phyloP scores from a whole-genome alignment of 768 basidiomycete species.

The Rhizopogon vesiculosus region DNA sequence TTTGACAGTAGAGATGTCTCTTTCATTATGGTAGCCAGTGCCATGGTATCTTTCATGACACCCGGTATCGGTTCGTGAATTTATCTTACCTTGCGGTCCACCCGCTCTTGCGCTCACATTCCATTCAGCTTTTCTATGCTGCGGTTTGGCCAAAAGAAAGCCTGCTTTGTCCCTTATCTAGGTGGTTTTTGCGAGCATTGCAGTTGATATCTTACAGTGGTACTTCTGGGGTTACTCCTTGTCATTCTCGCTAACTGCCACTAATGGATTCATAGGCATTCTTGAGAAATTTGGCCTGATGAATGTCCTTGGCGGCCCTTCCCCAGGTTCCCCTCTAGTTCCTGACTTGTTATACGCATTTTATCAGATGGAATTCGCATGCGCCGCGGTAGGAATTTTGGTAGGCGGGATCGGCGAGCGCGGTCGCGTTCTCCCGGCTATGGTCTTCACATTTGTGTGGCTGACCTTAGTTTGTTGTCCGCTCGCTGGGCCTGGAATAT shows the following conservation, averaged over 20 bases:
- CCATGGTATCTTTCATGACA: constrained; percentile 74
- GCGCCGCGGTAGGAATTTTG: constrained; percentile 72
- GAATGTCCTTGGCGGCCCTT: constrained; percentile 64
- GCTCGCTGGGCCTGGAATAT: constrained; percentile 79
- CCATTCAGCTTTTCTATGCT: constrained; percentile 62
- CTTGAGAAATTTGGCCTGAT: constrained; percentile 76
- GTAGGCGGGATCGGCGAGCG: constrained; percentile 84
- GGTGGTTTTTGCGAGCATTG: constrained; percentile 69
- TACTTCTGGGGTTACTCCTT: constrained; percentile 82
- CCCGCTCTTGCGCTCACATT: background rate
- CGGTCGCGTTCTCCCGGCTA: constrained; percentile 74
- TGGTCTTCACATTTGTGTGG: constrained; percentile 83
- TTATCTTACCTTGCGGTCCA: constrained; percentile 3
- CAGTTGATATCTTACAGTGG: constrained; percentile 77
- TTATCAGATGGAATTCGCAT: constrained; percentile 85
- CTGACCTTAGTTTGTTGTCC: constrained; percentile 85
- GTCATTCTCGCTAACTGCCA: constrained; percentile 74
- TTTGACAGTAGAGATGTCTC: constrained; percentile 71
- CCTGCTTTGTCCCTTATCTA: constrained; percentile 66
- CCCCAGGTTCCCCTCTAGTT: constrained; percentile 75
- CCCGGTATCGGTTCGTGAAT: constrained; percentile 56
- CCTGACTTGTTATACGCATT: constrained; percentile 81
- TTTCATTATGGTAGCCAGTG: constrained; percentile 64
- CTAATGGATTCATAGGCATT: constrained; percentile 75
- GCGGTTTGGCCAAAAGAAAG: constrained; percentile 73